Evolutionary conservation across 345 rosid species (phyloP).

Genomic region (Gossypium rotundifolium): DNA sequence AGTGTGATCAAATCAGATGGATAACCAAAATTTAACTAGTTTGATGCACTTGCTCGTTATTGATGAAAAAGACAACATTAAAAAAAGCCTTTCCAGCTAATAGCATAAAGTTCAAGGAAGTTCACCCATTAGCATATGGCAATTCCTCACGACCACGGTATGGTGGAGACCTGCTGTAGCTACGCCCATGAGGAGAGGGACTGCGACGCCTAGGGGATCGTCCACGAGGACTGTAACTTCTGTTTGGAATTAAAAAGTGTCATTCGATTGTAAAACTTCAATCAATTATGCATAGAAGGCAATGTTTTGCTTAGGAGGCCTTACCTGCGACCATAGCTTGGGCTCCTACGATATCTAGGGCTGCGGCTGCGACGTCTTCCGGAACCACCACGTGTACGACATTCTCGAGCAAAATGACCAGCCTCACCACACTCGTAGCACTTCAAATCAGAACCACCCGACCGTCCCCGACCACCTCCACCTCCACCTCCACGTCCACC

Average conservation of each 20-base stretch:
- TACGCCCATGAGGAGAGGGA: constrained; percentile 74
- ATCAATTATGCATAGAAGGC: background rate
- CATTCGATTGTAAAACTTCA: background rate
- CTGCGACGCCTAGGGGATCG: constrained; percentile 85
- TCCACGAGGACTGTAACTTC: constrained; percentile 89
- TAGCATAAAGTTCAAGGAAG: constrained; percentile 8
- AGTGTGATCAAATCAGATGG: background rate
- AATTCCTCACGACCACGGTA: constrained; percentile 74
- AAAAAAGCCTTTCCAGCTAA: background rate
- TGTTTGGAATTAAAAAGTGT: constrained; percentile 16
- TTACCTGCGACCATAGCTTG: constrained; percentile 79
- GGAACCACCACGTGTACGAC: constrained; percentile 59
- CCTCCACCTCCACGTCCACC: constrained; percentile 42
- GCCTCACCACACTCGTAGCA: constrained; percentile 89
- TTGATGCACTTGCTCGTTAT: background rate
- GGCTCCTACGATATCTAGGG: constrained; percentile 78
- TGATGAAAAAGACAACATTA: background rate
- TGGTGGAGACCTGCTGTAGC: constrained; percentile 86
- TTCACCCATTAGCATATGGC: constrained; percentile 87
- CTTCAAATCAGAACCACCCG: constrained; percentile 81
- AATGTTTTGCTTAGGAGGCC: background rate
- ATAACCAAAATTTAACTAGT: background rate
- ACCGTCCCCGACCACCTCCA: constrained; percentile 70
- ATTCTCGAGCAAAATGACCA: constrained; percentile 91
- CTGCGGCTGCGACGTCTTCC: constrained; percentile 81